Evolutionary conservation across 305 asterid genomes (phyloP).

Genomic region (Caryopteris hybrid): DNA sequence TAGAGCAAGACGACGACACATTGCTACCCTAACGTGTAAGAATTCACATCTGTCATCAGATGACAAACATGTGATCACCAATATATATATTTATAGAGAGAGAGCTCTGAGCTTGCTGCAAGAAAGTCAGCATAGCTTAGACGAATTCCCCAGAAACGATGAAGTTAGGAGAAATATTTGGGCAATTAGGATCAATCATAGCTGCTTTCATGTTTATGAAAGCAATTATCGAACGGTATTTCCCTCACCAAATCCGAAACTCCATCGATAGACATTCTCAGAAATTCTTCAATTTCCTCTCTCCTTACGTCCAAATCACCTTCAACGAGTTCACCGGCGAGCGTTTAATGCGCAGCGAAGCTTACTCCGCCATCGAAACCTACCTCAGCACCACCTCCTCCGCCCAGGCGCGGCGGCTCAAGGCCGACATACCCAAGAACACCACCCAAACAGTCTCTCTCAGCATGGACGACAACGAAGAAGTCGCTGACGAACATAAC

Average conservation of each 20-base stretch:
- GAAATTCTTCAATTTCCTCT: conserved; percentile 15
- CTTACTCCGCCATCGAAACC: conserved; percentile 32
- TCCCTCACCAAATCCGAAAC: conserved; percentile 30
- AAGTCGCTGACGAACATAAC: conserved; percentile 24
- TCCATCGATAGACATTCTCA: conserved; percentile 4
- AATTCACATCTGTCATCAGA: background rate
- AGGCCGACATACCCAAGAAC: conserved; percentile 34
- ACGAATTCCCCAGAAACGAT: background rate
- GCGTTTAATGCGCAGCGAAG: conserved; percentile 36
- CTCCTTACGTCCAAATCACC: conserved; percentile 40
- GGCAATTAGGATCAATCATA: conserved; percentile 31
- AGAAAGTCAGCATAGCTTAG: background rate
- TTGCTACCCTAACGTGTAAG: conserved; percentile 7
- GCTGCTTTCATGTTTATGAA: conserved; percentile 35
- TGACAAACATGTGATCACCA: conserved; percentile 16
- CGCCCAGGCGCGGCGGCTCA: conserved; percentile 39
- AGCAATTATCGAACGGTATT: conserved; percentile 32
- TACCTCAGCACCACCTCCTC: conserved; percentile 42
- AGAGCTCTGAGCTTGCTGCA: background rate
- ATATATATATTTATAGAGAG: background rate
- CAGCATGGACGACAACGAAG: conserved; percentile 43
- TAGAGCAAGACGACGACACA: background rate
- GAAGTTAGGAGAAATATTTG: conserved; percentile 28
- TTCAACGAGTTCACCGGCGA: conserved; percentile 44
- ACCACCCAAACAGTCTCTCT: conserved; percentile 23